These are phyloP conservation scores for Yamadazyma triangularis DNA, from an alignment of 1,139 yeast species.

Conservation along the genomic window DNA sequence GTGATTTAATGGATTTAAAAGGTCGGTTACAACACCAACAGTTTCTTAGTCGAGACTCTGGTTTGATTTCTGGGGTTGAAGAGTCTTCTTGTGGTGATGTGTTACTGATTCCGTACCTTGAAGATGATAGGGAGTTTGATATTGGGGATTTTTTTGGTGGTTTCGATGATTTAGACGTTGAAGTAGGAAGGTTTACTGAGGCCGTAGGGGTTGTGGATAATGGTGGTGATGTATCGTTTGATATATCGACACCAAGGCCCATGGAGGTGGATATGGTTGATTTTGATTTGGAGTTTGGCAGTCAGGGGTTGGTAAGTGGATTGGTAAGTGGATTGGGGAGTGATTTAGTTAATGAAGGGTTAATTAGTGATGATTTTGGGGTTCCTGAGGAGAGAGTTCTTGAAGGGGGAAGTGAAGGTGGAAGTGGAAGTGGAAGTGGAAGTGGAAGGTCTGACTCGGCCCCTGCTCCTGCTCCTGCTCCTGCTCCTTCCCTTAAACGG, in stretches of 20 bases:
- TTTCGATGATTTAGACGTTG: conserved; percentile 3
- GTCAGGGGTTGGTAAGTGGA: conserved; percentile 2
- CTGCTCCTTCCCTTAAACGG: conserved; percentile 1
- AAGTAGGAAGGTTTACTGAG: conserved; percentile 5
- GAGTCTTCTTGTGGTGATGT: not conserved
- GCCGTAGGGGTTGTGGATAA: conserved; percentile 2
- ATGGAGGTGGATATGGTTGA: not conserved
- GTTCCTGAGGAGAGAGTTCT: not conserved
- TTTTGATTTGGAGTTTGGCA: conserved; percentile 7
- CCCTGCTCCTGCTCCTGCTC: too few species aligned
- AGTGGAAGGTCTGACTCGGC: too few species aligned
- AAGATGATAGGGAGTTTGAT: conserved; percentile 4
- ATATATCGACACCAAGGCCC: too few species aligned
- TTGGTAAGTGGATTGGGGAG: not conserved
- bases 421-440: not conserved
- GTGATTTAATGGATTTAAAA: conserved; percentile 22
- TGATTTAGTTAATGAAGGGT: not conserved
- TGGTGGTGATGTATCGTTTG: conserved; percentile 3
- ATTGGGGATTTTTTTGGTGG: conserved; percentile 8
- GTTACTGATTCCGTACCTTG: too few species aligned
- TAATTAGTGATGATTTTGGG: too few species aligned
- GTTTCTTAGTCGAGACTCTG: not conserved
- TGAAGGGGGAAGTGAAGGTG: not conserved
- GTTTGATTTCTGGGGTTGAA: not conserved
- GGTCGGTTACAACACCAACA: conserved; percentile 1